phyloP scores from a whole-genome alignment of 371 early-diverging fungal genomes.

The Mortierella sp. region DNA sequence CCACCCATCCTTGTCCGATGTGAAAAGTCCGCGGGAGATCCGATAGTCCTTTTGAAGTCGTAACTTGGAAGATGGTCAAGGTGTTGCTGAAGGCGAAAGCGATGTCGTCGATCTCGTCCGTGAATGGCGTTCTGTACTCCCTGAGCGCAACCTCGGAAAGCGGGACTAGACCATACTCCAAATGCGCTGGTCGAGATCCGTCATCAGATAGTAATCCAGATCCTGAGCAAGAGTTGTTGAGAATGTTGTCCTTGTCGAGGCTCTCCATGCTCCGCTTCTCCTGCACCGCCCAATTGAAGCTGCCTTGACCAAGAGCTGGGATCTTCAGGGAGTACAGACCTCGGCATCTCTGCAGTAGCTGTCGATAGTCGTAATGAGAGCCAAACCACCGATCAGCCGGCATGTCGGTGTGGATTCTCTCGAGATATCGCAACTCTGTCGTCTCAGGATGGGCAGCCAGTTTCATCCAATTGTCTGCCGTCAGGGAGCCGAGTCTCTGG shows the following conservation, averaged over 20 bases:
- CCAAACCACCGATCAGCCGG: not conserved
- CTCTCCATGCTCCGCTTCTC: not conserved
- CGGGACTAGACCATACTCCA: not conserved
- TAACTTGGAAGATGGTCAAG: not conserved
- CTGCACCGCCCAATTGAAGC: not conserved
- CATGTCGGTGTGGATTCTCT: not conserved
- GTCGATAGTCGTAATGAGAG: not conserved
- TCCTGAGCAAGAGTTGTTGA: no score
- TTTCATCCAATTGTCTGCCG: not conserved
- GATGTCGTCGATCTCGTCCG: constrained; percentile 1
- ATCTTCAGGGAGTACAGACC: not conserved
- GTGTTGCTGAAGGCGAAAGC: constrained; percentile 1
- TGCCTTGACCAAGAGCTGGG: not conserved
- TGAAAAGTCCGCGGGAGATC: not conserved
- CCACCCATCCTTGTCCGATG: not conserved
- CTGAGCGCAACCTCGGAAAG: not conserved
- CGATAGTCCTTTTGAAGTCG: no score
- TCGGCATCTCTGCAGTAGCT: not conserved
- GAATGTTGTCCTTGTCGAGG: not conserved
- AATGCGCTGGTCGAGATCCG: not conserved
- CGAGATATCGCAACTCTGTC: not conserved
- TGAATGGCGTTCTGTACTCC: not conserved
- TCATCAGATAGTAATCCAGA: not conserved
- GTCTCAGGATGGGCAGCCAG: not conserved
- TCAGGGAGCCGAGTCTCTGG: not conserved